Evolutionary conservation across 2,329 filamentous ascomycete genomes (phyloP).

Genomic region (Colletotrichum tropicale): DNA sequence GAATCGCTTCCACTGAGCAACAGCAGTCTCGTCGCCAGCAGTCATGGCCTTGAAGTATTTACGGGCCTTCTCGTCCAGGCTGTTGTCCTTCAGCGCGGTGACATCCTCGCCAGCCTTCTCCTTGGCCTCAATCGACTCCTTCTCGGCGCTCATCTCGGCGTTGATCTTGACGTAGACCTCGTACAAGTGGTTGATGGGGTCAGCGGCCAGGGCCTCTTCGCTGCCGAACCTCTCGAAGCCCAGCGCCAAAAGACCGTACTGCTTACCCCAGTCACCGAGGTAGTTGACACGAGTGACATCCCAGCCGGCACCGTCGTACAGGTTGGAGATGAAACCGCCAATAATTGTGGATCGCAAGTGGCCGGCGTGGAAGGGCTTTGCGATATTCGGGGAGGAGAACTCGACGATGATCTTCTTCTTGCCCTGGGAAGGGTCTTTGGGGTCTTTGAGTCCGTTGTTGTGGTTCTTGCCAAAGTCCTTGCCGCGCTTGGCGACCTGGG

Average conservation of each 20-base stretch:
- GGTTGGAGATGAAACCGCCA: constrained; percentile 75
- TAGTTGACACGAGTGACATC: constrained; percentile 78
- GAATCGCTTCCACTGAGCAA: constrained; percentile 69
- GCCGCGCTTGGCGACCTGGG: constrained; percentile 69
- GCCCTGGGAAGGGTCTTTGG: constrained; percentile 61
- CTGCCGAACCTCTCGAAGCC: constrained; percentile 78
- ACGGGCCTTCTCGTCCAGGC: constrained; percentile 76
- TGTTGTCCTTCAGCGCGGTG: constrained; percentile 53
- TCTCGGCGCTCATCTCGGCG: constrained; percentile 68
- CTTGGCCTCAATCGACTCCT: constrained; percentile 65
- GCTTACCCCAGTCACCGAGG: constrained; percentile 82
- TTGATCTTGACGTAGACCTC: constrained; percentile 84
- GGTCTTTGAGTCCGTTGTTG: constrained; percentile 64
- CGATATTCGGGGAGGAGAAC: constrained; percentile 86
- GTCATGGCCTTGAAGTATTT: constrained; percentile 75
- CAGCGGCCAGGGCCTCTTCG: constrained; percentile 71
- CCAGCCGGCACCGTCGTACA: constrained; percentile 75
- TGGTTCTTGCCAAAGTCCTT: constrained; percentile 68
- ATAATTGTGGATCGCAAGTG: constrained; percentile 82
- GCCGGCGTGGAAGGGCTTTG: constrained; percentile 82
- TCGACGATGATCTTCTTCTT: constrained; percentile 76
- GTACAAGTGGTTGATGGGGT: constrained; percentile 83
- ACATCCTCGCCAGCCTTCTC: constrained; percentile 59
- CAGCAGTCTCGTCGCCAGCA: constrained; percentile 65
- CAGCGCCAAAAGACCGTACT: constrained; percentile 74